Conservation (phyloP, 176 grass and related monocot genomes). For the Oryza rufipogon region DNA sequence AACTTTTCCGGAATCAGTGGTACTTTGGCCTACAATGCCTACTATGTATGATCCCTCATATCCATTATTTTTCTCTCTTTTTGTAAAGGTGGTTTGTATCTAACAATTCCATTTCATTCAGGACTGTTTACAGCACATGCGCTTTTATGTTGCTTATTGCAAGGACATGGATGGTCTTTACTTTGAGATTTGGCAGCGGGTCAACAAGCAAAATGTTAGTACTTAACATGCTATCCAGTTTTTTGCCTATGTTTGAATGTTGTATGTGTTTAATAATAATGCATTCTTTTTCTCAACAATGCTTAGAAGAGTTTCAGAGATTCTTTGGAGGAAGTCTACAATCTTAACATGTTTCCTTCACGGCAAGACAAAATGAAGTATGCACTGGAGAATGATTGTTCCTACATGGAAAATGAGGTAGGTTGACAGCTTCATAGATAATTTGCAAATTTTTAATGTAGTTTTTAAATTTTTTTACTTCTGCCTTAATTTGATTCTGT, state of each 20-base stretch:
- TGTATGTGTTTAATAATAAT: neutral
- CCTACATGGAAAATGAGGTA: neutral
- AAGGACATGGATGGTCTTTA: slow-evolving; percentile 4
- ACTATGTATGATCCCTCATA: slow-evolving; percentile 17
- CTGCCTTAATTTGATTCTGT: neutral
- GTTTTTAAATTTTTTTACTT: neutral
- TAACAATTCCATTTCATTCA: slow-evolving; percentile 9
- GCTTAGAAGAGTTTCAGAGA: slow-evolving; percentile 20
- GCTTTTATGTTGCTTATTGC: neutral
- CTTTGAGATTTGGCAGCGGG: slow-evolving; percentile 33
- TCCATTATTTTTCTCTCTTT: neutral
- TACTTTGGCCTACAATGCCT: slow-evolving; percentile 1
- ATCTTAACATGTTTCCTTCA: neutral
- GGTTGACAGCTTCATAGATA: neutral
- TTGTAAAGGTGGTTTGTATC: neutral
- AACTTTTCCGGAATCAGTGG: slow-evolving; percentile 21
- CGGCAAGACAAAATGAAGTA: neutral
- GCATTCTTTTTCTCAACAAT: neutral
- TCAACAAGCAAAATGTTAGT: slow-evolving; percentile 26
- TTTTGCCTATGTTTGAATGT: neutral
- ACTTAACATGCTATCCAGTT: neutral
- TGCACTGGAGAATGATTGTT: neutral
- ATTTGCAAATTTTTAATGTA: neutral
- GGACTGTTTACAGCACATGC: slow-evolving; percentile 19
- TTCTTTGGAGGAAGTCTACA: slow-evolving; percentile 23